Percentiles rank a stretch among this genome's conserved stretches.
Conservation (phyloP, 371 early-diverging fungal species). For the Capillidium rhysosporum region DNA sequence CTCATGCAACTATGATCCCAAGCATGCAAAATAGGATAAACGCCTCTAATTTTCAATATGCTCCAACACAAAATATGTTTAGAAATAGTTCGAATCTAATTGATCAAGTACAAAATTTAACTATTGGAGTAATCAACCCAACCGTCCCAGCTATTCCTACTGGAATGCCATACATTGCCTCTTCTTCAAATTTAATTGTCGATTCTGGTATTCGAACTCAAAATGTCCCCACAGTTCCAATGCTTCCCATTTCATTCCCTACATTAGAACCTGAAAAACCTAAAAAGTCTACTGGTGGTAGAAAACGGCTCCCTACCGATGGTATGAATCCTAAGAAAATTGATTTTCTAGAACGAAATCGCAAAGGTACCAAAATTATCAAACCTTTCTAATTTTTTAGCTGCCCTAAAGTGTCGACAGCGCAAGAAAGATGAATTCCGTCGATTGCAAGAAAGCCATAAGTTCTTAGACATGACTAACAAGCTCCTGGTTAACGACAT, state of each 20-base stretch:
- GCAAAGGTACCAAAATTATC: not conserved
- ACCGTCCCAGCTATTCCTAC: not conserved
- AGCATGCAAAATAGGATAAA: not conserved
- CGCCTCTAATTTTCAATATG: not conserved
- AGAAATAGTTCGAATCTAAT: not conserved
- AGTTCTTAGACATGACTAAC: conserved; percentile 24
- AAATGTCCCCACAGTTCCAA: not conserved
- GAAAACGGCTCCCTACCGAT: conserved; percentile 2
- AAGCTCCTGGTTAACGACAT: conserved; percentile 20
- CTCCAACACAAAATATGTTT: not conserved
- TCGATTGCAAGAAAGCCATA: conserved; percentile 30
- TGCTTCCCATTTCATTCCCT: not conserved
- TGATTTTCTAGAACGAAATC: conserved; percentile 5
- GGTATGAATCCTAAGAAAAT: conserved; percentile 2
- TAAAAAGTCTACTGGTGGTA: conserved; percentile 5
- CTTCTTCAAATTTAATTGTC: not conserved
- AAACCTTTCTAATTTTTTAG: conserved; percentile 9
- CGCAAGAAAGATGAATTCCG: conserved; percentile 41
- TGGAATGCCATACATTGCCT: not conserved
- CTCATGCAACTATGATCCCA: not conserved
- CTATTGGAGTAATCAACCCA: not conserved
- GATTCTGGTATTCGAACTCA: not conserved
- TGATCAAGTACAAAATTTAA: not conserved
- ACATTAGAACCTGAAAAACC: not conserved
- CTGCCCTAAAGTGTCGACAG: conserved; percentile 46